phyloP scores from a whole-genome alignment of 306 rosid genomes.

The Sphenostylis stenocarpa region DNA sequence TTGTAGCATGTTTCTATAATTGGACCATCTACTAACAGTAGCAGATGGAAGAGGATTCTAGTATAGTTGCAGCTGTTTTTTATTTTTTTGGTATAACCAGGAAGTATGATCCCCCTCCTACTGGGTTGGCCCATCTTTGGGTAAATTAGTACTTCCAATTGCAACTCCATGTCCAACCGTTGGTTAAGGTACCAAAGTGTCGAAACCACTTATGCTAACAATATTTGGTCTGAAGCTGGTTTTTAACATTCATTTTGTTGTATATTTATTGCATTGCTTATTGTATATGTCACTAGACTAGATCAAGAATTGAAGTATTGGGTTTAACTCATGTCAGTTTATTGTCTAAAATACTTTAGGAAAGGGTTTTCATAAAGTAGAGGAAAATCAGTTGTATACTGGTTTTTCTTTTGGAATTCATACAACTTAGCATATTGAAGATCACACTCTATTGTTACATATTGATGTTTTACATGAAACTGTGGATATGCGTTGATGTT shows the following conservation, averaged over 20 bases:
- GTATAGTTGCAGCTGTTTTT: background rate
- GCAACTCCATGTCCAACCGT: too few species aligned
- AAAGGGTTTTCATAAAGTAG: background rate
- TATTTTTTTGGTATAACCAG: too few species aligned
- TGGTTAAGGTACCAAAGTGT: too few species aligned
- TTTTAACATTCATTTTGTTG: background rate
- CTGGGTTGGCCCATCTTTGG: too few species aligned
- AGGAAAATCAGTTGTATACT: background rate
- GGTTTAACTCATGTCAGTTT: constrained; percentile 7
- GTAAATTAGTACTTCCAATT: too few species aligned
- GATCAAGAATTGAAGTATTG: background rate
- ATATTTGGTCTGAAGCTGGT: background rate
- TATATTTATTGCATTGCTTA: background rate
- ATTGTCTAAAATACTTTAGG: background rate
- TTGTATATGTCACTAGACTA: background rate
- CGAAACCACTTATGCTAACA: too few species aligned
- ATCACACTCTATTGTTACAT: background rate
- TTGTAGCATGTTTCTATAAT: background rate
- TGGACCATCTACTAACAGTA: constrained; percentile 1
- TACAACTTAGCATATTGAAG: background rate
- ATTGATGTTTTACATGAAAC: constrained; percentile 10
- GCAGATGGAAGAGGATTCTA: background rate
- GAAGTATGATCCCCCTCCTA: too few species aligned
- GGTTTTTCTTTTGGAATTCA: background rate
- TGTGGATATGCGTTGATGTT: constrained; percentile 7